A percentile compares a stretch with the other conserved stretches of the same genome.
Evolutionary conservation across 345 rosid genomes (phyloP).

Genomic region (Eutrema yunnanense): DNA sequence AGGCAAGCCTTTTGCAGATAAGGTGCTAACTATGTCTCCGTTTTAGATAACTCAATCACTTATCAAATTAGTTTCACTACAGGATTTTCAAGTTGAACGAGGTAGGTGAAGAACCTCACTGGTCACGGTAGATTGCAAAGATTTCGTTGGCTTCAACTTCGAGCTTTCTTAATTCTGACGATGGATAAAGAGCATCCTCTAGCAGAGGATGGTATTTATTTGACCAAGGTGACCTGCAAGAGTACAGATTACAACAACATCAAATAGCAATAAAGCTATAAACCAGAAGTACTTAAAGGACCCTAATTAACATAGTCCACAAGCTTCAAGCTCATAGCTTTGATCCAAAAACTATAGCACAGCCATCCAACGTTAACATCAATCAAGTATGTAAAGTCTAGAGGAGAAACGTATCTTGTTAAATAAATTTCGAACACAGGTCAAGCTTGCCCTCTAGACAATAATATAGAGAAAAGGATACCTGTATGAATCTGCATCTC

Average conservation of each 20-base stretch:
- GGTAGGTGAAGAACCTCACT: conserved; percentile 97
- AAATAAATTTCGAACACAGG: too few relatives aligned
- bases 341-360: neutral
- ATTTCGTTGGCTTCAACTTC: conserved; percentile 90
- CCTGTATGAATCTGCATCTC: conserved; percentile 99
- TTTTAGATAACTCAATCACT: neutral
- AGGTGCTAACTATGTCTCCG: neutral
- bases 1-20: neutral
- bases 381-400: too few relatives aligned
- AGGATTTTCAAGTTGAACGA: conserved; percentile 32
- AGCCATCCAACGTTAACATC: too few relatives aligned
- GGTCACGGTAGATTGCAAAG: conserved; percentile 91
- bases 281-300: neutral
- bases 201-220: conserved; percentile 70
- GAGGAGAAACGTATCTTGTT: too few relatives aligned
- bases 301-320: neutral
- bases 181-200: conserved; percentile 80
- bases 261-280: neutral
- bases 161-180: conserved; percentile 71
- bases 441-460: neutral
- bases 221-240: conserved; percentile 90
- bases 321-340: neutral
- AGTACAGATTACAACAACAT: neutral
- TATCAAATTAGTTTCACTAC: neutral
- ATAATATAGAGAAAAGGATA: neutral